A percentile compares a stretch with the other conserved stretches of the same genome.
Evolutionary conservation across 371 early-diverging fungal species (phyloP).

Genomic region (Blakeslea trispora): DNA sequence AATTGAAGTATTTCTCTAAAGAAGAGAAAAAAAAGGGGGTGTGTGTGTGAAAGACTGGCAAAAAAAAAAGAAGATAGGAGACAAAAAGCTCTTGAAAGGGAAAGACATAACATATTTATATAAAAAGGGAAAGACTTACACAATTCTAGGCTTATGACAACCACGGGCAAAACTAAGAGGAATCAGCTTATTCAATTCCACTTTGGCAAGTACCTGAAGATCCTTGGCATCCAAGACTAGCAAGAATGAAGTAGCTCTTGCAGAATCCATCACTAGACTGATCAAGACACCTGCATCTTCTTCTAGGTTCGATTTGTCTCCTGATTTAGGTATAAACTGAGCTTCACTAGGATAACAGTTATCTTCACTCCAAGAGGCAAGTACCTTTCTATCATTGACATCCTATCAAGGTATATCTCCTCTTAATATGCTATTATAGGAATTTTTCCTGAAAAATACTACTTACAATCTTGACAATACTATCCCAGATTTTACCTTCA

Average conservation of each 20-base stretch:
- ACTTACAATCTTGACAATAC: conserved; percentile 67
- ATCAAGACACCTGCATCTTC: conserved; percentile 79
- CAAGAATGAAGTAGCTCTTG: conserved; percentile 65
- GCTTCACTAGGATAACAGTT: conserved; percentile 78
- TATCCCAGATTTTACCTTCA: conserved; percentile 65
- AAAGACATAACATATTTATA: too few species aligned
- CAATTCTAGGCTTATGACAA: conserved; percentile 21
- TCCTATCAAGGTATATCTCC: too few species aligned
- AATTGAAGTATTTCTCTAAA: not conserved
- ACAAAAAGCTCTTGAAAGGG: conserved; percentile 5
- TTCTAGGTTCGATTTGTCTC: conserved; percentile 40
- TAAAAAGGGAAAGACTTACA: not conserved
- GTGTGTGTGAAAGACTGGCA: too few species aligned
- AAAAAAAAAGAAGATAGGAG: conserved; percentile 5
- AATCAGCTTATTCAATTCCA: conserved; percentile 60
- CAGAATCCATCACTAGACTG: conserved; percentile 71
- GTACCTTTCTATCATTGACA: conserved; percentile 27
- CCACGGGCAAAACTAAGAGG: conserved; percentile 67
- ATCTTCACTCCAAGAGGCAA: conserved; percentile 52
- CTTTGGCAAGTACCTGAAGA: conserved; percentile 64
- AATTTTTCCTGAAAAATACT: too few species aligned
- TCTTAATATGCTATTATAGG: too few species aligned
- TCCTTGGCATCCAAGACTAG: conserved; percentile 70
- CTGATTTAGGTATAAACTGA: conserved; percentile 62
- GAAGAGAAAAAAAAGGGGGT: conserved; percentile 1